Conservation (phyloP, 495 filamentous ascomycete genomes). For the Hypoxylon lenormandii region DNA sequence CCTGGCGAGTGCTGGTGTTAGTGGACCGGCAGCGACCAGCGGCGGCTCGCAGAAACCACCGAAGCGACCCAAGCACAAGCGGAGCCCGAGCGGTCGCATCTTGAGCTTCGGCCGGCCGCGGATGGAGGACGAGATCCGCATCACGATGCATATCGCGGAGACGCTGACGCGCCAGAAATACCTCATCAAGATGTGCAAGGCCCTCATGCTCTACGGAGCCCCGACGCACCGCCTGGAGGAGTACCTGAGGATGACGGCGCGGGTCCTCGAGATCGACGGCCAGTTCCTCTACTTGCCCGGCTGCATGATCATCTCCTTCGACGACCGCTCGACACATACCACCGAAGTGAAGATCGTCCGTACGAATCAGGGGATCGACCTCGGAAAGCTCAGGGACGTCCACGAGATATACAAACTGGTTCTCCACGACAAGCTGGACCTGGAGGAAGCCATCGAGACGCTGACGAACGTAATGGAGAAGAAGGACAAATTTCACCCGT, state of each 20-base stretch:
- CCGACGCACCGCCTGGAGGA: slow-evolving; percentile 80
- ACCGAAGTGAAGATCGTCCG: slow-evolving; percentile 92
- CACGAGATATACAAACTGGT: slow-evolving; percentile 95
- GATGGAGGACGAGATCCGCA: slow-evolving; percentile 76
- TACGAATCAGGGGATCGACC: slow-evolving; percentile 78
- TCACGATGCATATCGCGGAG: slow-evolving; percentile 90
- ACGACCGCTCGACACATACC: slow-evolving; percentile 87
- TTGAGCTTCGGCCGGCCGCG: slow-evolving; percentile 56
- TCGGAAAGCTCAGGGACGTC: slow-evolving; percentile 84
- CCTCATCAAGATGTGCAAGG: slow-evolving; percentile 83
- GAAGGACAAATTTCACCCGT: slow-evolving; percentile 72
- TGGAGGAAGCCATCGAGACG: slow-evolving; percentile 81
- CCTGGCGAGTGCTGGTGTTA: slow-evolving; percentile 58
- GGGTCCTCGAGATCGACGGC: slow-evolving; percentile 87
- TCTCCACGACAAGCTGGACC: slow-evolving; percentile 85
- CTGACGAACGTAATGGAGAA: slow-evolving; percentile 74
- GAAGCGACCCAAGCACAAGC: slow-evolving; percentile 57
- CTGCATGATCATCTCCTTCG: slow-evolving; percentile 96
- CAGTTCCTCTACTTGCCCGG: slow-evolving; percentile 94
- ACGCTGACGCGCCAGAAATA: slow-evolving; percentile 84
- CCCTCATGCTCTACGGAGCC: slow-evolving; percentile 85
- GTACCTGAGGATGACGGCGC: slow-evolving; percentile 90
- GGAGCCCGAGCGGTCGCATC: slow-evolving; percentile 54
- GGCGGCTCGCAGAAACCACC: slow-evolving; percentile 46
- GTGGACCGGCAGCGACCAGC: slow-evolving; percentile 48